phyloP scores from a whole-genome alignment of 2,329 filamentous ascomycete genomes.

The Pyrenochaeta sp. region DNA sequence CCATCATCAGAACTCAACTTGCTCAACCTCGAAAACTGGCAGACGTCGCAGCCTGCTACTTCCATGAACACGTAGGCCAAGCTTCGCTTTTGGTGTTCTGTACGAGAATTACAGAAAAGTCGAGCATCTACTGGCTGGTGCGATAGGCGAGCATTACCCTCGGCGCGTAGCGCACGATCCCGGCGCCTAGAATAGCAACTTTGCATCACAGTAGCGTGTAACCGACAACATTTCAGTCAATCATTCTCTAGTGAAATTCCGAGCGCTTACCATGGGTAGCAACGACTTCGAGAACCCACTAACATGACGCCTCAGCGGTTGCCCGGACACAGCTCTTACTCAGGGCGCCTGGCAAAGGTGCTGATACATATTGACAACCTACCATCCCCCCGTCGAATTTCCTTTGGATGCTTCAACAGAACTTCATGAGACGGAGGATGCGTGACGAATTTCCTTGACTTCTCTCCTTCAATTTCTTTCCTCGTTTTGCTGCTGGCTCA shows the following conservation, averaged over 20 bases:
- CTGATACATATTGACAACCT: constrained; percentile 49
- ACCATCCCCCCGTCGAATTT: constrained; percentile 33
- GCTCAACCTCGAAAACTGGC: constrained; percentile 7
- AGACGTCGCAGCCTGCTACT: constrained; percentile 23
- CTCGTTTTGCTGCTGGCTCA: constrained; percentile 46
- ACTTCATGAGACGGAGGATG: constrained; percentile 45
- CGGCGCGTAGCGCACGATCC: constrained; percentile 43
- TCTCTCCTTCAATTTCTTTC: constrained; percentile 48
- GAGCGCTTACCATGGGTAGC: constrained; percentile 46
- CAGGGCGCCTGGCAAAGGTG: constrained; percentile 36
- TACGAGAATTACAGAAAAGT: constrained; percentile 30
- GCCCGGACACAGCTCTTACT: constrained; percentile 40
- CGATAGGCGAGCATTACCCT: constrained; percentile 27
- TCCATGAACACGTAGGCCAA: constrained; percentile 44
- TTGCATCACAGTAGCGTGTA: constrained; percentile 41
- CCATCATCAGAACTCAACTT: background rate
- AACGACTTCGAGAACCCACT: constrained; percentile 36
- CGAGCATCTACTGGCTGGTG: constrained; percentile 31
- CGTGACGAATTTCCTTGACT: constrained; percentile 49
- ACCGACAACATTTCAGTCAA: constrained; percentile 34
- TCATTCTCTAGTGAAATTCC: constrained; percentile 26
- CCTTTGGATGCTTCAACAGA: constrained; percentile 37
- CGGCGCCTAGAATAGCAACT: constrained; percentile 43
- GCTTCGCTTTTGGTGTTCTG: constrained; percentile 35
- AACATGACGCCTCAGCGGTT: constrained; percentile 48